Conservation (phyloP, 2,329 filamentous ascomycete genomes). For the Xylariaceae sp. region DNA sequence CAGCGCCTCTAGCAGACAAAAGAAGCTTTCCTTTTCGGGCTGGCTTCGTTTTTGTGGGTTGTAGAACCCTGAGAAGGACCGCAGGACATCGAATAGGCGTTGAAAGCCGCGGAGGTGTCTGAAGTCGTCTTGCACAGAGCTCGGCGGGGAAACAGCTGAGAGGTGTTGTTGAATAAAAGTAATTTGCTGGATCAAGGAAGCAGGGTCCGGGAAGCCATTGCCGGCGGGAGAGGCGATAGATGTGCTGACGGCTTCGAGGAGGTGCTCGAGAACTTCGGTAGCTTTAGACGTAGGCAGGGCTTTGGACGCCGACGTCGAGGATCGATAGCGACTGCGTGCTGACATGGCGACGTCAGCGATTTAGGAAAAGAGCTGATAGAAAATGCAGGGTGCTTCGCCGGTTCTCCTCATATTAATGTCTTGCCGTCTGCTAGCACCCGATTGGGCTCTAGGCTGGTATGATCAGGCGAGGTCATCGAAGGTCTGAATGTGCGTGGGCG, state of each 20-base stretch:
- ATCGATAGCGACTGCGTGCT: conserved; percentile 57
- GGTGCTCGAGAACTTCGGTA: conserved; percentile 54
- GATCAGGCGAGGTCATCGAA: conserved; percentile 28
- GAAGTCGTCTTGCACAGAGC: conserved; percentile 72
- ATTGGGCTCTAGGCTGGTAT: conserved; percentile 28
- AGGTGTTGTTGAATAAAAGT: conserved; percentile 65
- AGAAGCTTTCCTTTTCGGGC: conserved; percentile 62
- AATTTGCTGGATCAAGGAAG: conserved; percentile 53
- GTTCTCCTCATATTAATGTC: conserved; percentile 28
- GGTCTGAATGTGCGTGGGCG: conserved; percentile 1
- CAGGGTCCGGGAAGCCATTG: conserved; percentile 47
- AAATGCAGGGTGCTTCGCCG: conserved; percentile 9
- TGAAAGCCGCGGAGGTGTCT: conserved; percentile 78
- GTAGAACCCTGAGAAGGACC: conserved; percentile 73
- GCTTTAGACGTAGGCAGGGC: conserved; percentile 57
- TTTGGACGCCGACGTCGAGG: conserved; percentile 61
- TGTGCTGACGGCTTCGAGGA: conserved; percentile 48
- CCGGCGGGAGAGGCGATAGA: conserved; percentile 32
- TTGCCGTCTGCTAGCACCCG: conserved; percentile 25
- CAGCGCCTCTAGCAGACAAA: conserved; percentile 68
- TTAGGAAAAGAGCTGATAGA: conserved; percentile 12
- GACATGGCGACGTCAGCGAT: conserved; percentile 43
- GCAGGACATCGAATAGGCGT: conserved; percentile 65
- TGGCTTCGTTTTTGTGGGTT: conserved; percentile 61
- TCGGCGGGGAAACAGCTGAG: conserved; percentile 44